These are phyloP conservation scores for Pelargonium myrrhifolium DNA, from an alignment of 441 rosid species.

Conservation along the genomic window DNA sequence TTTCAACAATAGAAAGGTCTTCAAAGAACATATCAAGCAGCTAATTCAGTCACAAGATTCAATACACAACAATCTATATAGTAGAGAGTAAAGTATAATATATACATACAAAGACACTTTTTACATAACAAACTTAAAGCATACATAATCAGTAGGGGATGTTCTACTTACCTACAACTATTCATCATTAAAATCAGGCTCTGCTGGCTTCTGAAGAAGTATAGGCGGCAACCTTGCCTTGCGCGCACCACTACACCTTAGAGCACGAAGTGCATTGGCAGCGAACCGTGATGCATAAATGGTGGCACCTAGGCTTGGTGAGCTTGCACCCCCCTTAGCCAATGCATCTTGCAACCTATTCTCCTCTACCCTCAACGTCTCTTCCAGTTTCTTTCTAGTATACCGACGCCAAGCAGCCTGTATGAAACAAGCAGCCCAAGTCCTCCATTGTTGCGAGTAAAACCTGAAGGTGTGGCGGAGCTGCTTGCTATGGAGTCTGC, in stretches of 20 bases:
- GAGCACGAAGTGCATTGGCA: constrained; percentile 51
- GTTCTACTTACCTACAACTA: background rate
- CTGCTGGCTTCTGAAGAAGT: constrained; percentile 72
- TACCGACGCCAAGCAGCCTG: constrained; percentile 82
- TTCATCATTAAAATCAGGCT: constrained; percentile 55
- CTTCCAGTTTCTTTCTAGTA: constrained; percentile 58
- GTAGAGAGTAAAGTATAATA: too few species aligned
- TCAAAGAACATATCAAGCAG: too few species aligned
- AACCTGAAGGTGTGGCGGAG: constrained; percentile 67
- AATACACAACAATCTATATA: too few species aligned
- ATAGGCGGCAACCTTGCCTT: constrained; percentile 41
- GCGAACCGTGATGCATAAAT: constrained; percentile 73
- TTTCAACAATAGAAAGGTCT: background rate
- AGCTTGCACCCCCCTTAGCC: constrained; percentile 49
- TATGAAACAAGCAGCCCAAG: constrained; percentile 88
- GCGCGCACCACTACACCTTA: constrained; percentile 34
- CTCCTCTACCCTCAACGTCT: constrained; percentile 59
- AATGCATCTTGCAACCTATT: constrained; percentile 63
- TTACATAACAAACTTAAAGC: too few species aligned
- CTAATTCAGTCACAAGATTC: too few species aligned
- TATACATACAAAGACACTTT: too few species aligned
- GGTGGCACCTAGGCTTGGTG: constrained; percentile 70
- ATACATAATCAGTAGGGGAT: too few species aligned
- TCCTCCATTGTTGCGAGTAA: constrained; percentile 80
- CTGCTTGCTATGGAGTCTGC: constrained; percentile 77